Conservation (phyloP, 768 basidiomycete genomes). For the Tylopilus plumbeoviolaceoides region DNA sequence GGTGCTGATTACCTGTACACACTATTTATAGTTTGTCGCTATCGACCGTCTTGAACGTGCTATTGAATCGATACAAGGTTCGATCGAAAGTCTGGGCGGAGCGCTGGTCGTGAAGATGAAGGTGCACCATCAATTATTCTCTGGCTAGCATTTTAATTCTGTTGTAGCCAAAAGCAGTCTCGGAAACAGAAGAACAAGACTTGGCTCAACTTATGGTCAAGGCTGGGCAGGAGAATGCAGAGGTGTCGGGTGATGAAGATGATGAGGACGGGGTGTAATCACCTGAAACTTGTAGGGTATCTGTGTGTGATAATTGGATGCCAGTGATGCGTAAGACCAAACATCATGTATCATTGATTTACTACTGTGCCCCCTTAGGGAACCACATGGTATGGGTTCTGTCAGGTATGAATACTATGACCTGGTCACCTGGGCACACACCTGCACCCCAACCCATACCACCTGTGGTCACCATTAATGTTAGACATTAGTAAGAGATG, state of each 20-base stretch:
- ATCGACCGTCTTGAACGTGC: conserved; percentile 93
- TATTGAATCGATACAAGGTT: conserved; percentile 82
- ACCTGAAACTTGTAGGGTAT: too few relatives aligned
- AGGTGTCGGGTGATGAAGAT: conserved; percentile 93
- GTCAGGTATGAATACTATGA: too few relatives aligned
- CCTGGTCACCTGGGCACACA: too few relatives aligned
- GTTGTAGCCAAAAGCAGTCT: conserved; percentile 89
- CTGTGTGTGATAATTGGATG: too few relatives aligned
- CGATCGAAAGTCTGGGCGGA: conserved; percentile 84
- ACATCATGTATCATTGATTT: too few relatives aligned
- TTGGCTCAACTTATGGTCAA: conserved; percentile 96
- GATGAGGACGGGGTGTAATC: conserved; percentile 51
- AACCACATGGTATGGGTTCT: too few relatives aligned
- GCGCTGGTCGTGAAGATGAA: conserved; percentile 94
- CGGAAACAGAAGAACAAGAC: conserved; percentile 96
- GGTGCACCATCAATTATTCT: conserved; percentile 37
- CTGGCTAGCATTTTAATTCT: not conserved
- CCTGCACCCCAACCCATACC: too few relatives aligned
- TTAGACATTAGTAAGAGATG: too few relatives aligned
- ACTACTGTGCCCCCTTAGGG: too few relatives aligned
- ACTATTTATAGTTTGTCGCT: conserved; percentile 58
- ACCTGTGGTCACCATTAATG: too few relatives aligned
- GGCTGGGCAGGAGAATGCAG: conserved; percentile 89
- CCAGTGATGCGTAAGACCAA: too few relatives aligned
- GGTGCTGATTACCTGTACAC: not conserved